Evolutionary conservation across 495 filamentous ascomycete genomes (phyloP).

Genomic region (Penicillium crystallinum): DNA sequence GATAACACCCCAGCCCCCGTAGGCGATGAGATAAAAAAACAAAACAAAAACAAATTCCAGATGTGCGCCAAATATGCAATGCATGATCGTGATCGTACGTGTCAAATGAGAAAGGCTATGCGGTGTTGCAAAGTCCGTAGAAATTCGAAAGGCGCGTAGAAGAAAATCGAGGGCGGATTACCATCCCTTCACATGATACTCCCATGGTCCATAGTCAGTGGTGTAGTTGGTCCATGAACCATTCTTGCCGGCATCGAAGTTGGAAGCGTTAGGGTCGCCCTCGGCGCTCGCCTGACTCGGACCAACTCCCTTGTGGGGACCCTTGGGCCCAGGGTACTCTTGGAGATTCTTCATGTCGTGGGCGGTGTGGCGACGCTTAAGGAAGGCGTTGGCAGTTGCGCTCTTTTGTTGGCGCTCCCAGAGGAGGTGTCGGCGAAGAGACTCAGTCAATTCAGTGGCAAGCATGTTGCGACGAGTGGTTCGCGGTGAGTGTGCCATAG

Average conservation of each 20-base stretch:
- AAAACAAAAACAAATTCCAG: slow-evolving; percentile 28
- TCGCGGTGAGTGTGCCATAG: slow-evolving; percentile 74
- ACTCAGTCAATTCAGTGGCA: slow-evolving; percentile 83
- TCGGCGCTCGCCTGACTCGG: slow-evolving; percentile 11
- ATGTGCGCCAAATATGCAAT: slow-evolving; percentile 45
- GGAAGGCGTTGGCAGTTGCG: slow-evolving; percentile 76
- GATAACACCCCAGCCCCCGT: slow-evolving; percentile 12
- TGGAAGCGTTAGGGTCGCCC: slow-evolving; percentile 13
- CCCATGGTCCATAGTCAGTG: slow-evolving; percentile 55
- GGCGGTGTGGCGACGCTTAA: slow-evolving; percentile 88
- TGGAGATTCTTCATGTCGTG: slow-evolving; percentile 81
- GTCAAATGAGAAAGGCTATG: slow-evolving; percentile 22
- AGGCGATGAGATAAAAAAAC: slow-evolving; percentile 15
- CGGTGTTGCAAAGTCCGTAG: slow-evolving; percentile 17
- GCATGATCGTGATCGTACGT: slow-evolving; percentile 44
- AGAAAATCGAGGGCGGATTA: slow-evolving; percentile 37
- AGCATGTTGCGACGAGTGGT: slow-evolving; percentile 97
- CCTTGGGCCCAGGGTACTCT: slow-evolving; percentile 57
- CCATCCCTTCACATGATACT: slow-evolving; percentile 70
- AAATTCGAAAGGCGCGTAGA: background rate
- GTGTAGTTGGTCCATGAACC: slow-evolving; percentile 63
- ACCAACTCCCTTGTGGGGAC: slow-evolving; percentile 20
- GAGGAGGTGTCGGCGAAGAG: slow-evolving; percentile 69
- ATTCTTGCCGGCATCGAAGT: slow-evolving; percentile 47
- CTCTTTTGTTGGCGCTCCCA: slow-evolving; percentile 90